phyloP scores from a whole-genome alignment of 2,329 filamentous ascomycete genomes.

The Apiospora saccharicola region DNA sequence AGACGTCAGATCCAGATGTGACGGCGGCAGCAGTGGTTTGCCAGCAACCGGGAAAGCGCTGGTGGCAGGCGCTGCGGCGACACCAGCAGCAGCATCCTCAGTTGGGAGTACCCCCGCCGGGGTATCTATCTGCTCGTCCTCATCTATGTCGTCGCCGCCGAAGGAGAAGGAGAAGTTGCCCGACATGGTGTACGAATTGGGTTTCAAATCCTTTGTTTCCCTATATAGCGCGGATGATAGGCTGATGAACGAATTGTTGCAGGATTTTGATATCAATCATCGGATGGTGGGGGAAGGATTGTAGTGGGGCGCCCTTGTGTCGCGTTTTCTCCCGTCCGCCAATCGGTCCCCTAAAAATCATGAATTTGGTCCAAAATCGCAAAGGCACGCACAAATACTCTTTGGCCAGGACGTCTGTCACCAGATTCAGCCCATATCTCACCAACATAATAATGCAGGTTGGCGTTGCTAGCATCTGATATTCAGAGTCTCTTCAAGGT shows the following conservation, averaged over 20 bases:
- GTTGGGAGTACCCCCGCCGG: constrained; percentile 26
- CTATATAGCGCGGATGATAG: not conserved
- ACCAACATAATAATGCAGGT: not conserved
- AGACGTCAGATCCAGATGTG: constrained; percentile 56
- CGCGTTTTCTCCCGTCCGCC: not conserved
- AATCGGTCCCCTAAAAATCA: not conserved
- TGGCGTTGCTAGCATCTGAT: not conserved
- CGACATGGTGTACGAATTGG: constrained; percentile 42
- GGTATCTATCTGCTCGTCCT: constrained; percentile 47
- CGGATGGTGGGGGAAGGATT: constrained; percentile 1
- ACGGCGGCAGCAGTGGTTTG: constrained; percentile 64
- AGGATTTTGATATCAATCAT: constrained; percentile 15
- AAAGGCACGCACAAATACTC: not conserved
- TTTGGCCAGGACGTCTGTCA: not conserved
- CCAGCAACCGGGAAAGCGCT: constrained; percentile 69
- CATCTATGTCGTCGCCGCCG: constrained; percentile 70
- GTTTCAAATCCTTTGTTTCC: not conserved
- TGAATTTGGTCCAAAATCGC: not conserved
- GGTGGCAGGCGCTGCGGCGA: constrained; percentile 37
- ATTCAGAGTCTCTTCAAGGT: not conserved
- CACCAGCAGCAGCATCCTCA: constrained; percentile 30
- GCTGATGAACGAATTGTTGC: constrained; percentile 17
- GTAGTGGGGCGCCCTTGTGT: constrained; percentile 8
- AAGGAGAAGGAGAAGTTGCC: constrained; percentile 66
- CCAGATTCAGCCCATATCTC: not conserved